Base-by-base conservation (phyloP, 345 rosid genomes). In the Pseudoturritis turrita region DNA sequence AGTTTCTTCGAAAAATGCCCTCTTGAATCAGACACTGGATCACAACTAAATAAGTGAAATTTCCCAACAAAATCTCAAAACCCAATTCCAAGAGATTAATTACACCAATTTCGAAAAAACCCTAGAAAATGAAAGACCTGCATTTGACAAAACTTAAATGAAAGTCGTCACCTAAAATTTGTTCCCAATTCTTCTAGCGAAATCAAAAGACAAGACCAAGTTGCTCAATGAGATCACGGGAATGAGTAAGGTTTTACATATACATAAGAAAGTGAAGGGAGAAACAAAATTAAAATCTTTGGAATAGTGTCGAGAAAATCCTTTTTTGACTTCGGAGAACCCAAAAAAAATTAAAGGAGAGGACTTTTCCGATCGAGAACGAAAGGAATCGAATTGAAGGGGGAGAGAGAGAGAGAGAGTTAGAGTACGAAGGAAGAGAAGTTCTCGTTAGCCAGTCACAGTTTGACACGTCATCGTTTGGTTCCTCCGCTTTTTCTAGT, bases 281-380 rank as follows among this genome's bases (percentile, higher is more conserved):
- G 10, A 57, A 29, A 46, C 41, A 11, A 22, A 65, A 10, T 0
- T 0, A 14, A 6, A 22, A 56, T 63, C 53, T 17, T 63, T 44
- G 23, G 45, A 57, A 45, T 5, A 35, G 31, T 72, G 9, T 35
- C 13, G 26, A 45, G 26, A 56, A n/a, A 26, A 54, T 53, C 7
- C 56, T 9, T 10, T 50, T 65, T 56, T 62, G 51, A 73, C 71
- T 73, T 73, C 14, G 51, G 17, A 14, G 43, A 64, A 45, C 40
- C 15, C 3, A 13, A 13, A 51, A 21, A 10, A 31, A 19, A 21
- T 9, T 14, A 21, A 35, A 47, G 0, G 64, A 62, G 58, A 68
- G 0, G 79, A 68, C 64, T 75, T 74, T 75, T 54, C 79, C 57
- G 70, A 75, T 68, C 43, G 74, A 68, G 74, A 62, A 52, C 61